phyloP scores from a whole-genome alignment of 768 basidiomycete species.

The Kwoniella bestiolae region DNA sequence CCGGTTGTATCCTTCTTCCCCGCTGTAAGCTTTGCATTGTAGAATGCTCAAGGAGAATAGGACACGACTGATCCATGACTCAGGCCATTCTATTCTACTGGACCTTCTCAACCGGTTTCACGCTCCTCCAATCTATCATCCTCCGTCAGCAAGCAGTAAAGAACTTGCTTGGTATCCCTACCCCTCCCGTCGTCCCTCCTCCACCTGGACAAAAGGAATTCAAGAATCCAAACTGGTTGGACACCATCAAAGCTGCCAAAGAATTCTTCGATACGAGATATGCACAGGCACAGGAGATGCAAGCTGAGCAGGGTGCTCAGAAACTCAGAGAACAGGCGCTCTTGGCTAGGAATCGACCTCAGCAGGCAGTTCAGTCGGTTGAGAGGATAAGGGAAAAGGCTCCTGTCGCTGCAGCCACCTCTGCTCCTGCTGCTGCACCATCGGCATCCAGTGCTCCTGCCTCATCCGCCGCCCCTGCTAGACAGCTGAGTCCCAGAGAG shows the following conservation, averaged over 20 bases:
- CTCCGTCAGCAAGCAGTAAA: slow-evolving; percentile 58
- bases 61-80: not conserved
- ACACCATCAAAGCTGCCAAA: slow-evolving; percentile 31
- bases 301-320: not conserved
- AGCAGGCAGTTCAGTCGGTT: slow-evolving; percentile 6
- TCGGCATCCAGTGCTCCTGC: not conserved
- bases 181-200: slow-evolving; percentile 25
- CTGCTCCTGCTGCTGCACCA: not conserved
- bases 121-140: slow-evolving; percentile 63
- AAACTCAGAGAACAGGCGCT: not conserved
- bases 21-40: slow-evolving; percentile 63
- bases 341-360: not conserved
- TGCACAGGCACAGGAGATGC: not conserved
- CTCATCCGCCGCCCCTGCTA: not conserved
- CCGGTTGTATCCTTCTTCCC: slow-evolving; percentile 68
- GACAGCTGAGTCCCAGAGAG: slow-evolving; percentile 11
- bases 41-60: not conserved
- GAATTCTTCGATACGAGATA: slow-evolving; percentile 9
- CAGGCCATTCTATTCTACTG: slow-evolving; percentile 69
- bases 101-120: slow-evolving; percentile 63
- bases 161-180: slow-evolving; percentile 36
- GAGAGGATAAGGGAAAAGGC: slow-evolving; percentile 17
- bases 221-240: slow-evolving; percentile 31
- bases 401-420: not conserved
- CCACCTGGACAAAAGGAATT: slow-evolving; percentile 26